phyloP scores from a whole-genome alignment of 2,329 filamentous ascomycete genomes.

The Pyrenophora graminea region DNA sequence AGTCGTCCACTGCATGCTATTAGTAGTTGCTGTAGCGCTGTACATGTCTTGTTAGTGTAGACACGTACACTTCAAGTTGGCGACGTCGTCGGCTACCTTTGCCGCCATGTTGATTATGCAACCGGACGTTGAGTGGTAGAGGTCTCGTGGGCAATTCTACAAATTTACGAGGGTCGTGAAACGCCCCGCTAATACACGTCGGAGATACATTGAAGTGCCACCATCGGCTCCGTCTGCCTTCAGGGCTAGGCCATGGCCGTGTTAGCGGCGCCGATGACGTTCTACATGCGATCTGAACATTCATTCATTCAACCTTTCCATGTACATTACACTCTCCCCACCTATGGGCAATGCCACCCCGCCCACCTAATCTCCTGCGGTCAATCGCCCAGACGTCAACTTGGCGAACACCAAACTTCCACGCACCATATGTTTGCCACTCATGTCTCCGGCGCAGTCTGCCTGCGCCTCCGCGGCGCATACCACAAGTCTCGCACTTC shows the following conservation, averaged over 20 bases:
- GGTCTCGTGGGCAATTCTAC: slow-evolving; percentile 10
- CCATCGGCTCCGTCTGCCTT: slow-evolving; percentile 7
- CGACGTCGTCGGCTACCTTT: slow-evolving; percentile 42
- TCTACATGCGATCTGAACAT: slow-evolving; percentile 15
- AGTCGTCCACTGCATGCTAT: slow-evolving; percentile 41
- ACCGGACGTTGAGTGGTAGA: slow-evolving; percentile 1
- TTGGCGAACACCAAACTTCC: background rate
- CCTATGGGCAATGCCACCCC: slow-evolving; percentile 37
- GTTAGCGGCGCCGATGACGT: slow-evolving; percentile 31
- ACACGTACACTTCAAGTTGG: slow-evolving; percentile 45
- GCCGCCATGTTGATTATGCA: slow-evolving; percentile 43
- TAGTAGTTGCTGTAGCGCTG: slow-evolving; percentile 9
- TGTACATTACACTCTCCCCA: background rate
- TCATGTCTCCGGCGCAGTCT: slow-evolving; percentile 21
- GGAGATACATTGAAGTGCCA: slow-evolving; percentile 2
- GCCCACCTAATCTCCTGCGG: slow-evolving; percentile 21
- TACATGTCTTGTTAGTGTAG: background rate
- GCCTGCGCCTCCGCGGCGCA: slow-evolving; percentile 15
- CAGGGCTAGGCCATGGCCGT: slow-evolving; percentile 8
- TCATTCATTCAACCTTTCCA: slow-evolving; percentile 15
- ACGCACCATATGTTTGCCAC: slow-evolving; percentile 21
- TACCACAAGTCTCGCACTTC: slow-evolving; percentile 40
- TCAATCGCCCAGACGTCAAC: slow-evolving; percentile 10
- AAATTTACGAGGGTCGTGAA: slow-evolving; percentile 21
- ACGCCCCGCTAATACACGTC: slow-evolving; percentile 16